phyloP scores from a whole-genome alignment of 345 rosid species.

The Heritiera littoralis region DNA sequence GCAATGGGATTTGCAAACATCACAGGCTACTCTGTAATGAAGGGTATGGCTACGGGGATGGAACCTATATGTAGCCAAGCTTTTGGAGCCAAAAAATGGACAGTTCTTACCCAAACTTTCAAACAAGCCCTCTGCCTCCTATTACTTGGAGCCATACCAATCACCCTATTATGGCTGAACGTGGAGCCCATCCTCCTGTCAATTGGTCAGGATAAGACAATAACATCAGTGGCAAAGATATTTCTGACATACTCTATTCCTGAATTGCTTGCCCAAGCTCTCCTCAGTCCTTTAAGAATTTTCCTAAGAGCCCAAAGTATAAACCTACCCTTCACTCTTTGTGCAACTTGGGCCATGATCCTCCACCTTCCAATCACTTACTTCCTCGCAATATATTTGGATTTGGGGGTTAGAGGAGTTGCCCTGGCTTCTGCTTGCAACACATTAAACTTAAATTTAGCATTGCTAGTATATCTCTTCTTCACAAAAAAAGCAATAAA shows the following conservation, averaged over 20 bases:
- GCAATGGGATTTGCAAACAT: slow-evolving; percentile 39
- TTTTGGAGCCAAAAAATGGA: slow-evolving; percentile 33
- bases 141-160: slow-evolving; percentile 28
- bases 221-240: slow-evolving; percentile 29
- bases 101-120: slow-evolving; percentile 31
- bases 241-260: slow-evolving; percentile 40
- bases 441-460: slow-evolving; percentile 27
- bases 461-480: slow-evolving; percentile 28
- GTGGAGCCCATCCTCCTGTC: slow-evolving; percentile 32
- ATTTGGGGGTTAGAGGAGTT: slow-evolving; percentile 34
- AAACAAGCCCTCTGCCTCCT: slow-evolving; percentile 30
- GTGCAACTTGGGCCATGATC: slow-evolving; percentile 25
- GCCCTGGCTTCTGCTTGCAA: slow-evolving; percentile 33
- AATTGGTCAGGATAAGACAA: slow-evolving; percentile 30
- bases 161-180: slow-evolving; percentile 34
- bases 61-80: slow-evolving; percentile 47
- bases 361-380: slow-evolving; percentile 40
- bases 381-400: slow-evolving; percentile 25
- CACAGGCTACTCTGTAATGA: slow-evolving; percentile 38
- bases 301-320: slow-evolving; percentile 39
- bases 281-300: slow-evolving; percentile 36
- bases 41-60: slow-evolving; percentile 45
- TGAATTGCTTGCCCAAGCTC: slow-evolving; percentile 40
- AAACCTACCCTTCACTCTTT: slow-evolving; percentile 31
- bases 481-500: slow-evolving; percentile 27